Percentiles rank a stretch among this genome's conserved stretches.
These are phyloP conservation scores for Emergomyces orientalis DNA, from an alignment of 2,329 filamentous ascomycete genomes.

Conservation along the genomic window DNA sequence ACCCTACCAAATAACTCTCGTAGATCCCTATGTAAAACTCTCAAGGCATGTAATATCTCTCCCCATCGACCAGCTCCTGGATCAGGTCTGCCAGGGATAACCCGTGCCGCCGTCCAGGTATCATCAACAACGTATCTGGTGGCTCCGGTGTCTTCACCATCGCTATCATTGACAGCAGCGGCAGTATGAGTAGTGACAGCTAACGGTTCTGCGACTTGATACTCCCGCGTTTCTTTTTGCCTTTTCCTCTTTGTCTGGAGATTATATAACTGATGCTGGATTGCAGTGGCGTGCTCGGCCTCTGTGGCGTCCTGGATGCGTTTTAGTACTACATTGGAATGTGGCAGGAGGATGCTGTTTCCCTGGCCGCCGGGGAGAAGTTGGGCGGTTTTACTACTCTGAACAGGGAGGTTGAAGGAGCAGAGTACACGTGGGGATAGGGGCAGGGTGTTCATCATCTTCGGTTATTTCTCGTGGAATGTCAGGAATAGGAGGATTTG, in stretches of 20 bases:
- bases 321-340: constrained; percentile 7
- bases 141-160: background rate
- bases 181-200: background rate
- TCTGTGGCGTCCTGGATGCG: constrained; percentile 5
- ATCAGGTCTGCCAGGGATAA: constrained; percentile 2
- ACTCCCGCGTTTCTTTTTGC: background rate
- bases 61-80: constrained; percentile 3
- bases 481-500: no score
- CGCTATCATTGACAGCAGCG: background rate
- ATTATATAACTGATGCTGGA: constrained; percentile 6
- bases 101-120: constrained; percentile 7
- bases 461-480: background rate
- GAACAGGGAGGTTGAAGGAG: constrained; percentile 5
- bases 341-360: constrained; percentile 4
- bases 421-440: constrained; percentile 1
- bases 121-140: constrained; percentile 7
- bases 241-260: background rate
- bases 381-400: background rate
- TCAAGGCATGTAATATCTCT: constrained; percentile 6
- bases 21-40: constrained; percentile 10
- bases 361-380: constrained; percentile 10
- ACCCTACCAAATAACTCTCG: background rate
- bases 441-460: background rate
- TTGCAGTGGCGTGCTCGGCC: constrained; percentile 5
- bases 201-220: constrained; percentile 9